Evolutionary conservation across 176 grass and related monocot species (phyloP).

Genomic region (Themeda triandra): DNA sequence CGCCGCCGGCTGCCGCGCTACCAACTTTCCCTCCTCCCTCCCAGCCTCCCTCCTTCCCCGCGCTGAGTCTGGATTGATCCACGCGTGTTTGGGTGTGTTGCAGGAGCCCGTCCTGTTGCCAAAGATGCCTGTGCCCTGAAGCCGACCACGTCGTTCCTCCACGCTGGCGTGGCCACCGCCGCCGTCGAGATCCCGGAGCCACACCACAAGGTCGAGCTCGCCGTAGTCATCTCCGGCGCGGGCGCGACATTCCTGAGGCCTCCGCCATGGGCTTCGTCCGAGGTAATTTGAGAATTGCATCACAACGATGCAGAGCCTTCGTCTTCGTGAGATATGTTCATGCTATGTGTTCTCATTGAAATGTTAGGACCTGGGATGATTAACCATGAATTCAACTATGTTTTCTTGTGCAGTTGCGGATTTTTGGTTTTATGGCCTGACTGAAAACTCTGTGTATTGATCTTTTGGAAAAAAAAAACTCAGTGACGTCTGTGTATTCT

Average conservation of each 20-base stretch:
- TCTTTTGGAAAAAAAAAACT: too few relatives aligned
- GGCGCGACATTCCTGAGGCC: slow-evolving; percentile 55
- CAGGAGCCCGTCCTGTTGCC: slow-evolving; percentile 89
- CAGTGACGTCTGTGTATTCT: not conserved
- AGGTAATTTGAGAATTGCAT: slow-evolving; percentile 40
- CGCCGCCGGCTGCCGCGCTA: too few relatives aligned
- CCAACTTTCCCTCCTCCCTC: too few relatives aligned
- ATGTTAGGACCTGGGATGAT: too few relatives aligned
- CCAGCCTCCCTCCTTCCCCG: too few relatives aligned
- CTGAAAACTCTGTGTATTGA: not conserved
- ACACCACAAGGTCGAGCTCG: slow-evolving; percentile 89
- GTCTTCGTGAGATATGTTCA: too few relatives aligned
- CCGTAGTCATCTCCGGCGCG: slow-evolving; percentile 73
- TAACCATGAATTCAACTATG: not conserved
- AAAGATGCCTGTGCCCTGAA: too few relatives aligned
- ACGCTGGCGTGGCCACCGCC: slow-evolving; percentile 48
- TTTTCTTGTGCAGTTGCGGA: not conserved
- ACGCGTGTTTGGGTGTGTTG: not conserved
- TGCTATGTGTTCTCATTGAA: too few relatives aligned
- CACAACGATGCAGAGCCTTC: too few relatives aligned
- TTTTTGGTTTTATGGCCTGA: not conserved
- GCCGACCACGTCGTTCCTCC: slow-evolving; percentile 84
- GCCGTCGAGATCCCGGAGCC: slow-evolving; percentile 75
- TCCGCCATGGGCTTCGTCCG: slow-evolving; percentile 83
- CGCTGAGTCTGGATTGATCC: too few relatives aligned